These are phyloP conservation scores for Talaromyces pinophilus DNA, from an alignment of 2,329 filamentous ascomycete species.

Conservation along the genomic window DNA sequence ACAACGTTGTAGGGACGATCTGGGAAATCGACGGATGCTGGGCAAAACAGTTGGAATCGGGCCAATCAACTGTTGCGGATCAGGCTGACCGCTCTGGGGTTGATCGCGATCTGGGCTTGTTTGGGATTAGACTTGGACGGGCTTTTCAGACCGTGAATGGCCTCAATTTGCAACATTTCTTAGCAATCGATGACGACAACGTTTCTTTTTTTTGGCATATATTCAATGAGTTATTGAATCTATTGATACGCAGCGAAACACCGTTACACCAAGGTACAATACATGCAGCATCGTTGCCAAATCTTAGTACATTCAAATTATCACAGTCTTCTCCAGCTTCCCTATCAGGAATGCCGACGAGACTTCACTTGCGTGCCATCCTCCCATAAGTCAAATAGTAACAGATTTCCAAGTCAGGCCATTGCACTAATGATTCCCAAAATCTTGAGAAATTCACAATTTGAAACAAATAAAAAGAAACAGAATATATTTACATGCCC, in stretches of 20 bases:
- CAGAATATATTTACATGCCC: slow-evolving; percentile 17
- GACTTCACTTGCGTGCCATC: not conserved
- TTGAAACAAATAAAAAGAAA: not conserved
- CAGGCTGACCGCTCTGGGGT: not conserved
- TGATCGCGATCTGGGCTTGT: slow-evolving; percentile 18
- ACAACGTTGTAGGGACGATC: slow-evolving; percentile 20
- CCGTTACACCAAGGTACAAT: not conserved
- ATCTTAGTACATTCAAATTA: slow-evolving; percentile 7
- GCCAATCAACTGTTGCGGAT: slow-evolving; percentile 1
- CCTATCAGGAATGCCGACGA: slow-evolving; percentile 6
- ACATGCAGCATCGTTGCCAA: not conserved
- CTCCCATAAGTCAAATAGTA: not conserved
- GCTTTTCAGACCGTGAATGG: not conserved
- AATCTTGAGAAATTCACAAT: slow-evolving; percentile 1
- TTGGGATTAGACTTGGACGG: slow-evolving; percentile 1
- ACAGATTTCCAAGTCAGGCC: not conserved
- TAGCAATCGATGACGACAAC: not conserved
- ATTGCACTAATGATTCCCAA: not conserved
- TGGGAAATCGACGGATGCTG: not conserved
- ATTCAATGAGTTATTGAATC: not conserved
- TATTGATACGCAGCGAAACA: not conserved
- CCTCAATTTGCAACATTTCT: not conserved
- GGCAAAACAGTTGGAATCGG: slow-evolving; percentile 17
- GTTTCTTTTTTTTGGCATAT: not conserved
- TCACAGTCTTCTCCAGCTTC: not conserved